These are phyloP conservation scores for Leersia perrieri DNA, from an alignment of 176 grass and related monocot species.

Conservation along the genomic window DNA sequence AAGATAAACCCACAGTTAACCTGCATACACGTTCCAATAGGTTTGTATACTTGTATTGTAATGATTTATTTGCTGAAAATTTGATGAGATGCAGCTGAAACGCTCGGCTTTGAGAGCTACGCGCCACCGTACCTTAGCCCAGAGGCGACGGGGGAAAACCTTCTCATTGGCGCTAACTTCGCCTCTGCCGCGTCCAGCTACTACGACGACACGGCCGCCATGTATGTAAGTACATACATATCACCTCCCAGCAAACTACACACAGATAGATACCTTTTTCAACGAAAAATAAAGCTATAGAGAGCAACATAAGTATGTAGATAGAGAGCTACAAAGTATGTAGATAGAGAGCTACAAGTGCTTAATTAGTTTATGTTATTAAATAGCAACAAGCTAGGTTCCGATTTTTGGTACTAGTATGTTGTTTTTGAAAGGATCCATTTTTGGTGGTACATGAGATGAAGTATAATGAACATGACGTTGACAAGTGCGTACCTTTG, in stretches of 20 bases:
- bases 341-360: not conserved
- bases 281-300: not conserved
- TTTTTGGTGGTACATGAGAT: not conserved
- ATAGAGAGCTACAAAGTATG: not conserved
- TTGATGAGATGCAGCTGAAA: constrained; percentile 41
- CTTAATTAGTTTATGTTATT: not conserved
- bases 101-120: constrained; percentile 59
- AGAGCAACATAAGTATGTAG: no score
- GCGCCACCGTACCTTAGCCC: constrained; percentile 71
- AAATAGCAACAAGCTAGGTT: no score
- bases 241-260: no score
- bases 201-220: constrained; percentile 60
- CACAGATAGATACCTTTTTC: not conserved
- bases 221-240: constrained; percentile 50
- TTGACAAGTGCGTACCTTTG: not conserved
- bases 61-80: not conserved
- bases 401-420: no score
- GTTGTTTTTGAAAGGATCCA: no score
- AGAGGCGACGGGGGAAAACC: constrained; percentile 54
- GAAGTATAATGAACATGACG: no score
- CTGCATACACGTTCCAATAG: no score
- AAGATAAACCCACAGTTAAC: no score
- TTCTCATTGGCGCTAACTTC: constrained; percentile 75
- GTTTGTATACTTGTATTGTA: not conserved
- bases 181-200: constrained; percentile 79